Percentiles rank a stretch among this genome's conserved stretches.
These are phyloP conservation scores for Saccharomyces eubayanus DNA, from an alignment of 805 yeast genomes.

Conservation along the genomic window DNA sequence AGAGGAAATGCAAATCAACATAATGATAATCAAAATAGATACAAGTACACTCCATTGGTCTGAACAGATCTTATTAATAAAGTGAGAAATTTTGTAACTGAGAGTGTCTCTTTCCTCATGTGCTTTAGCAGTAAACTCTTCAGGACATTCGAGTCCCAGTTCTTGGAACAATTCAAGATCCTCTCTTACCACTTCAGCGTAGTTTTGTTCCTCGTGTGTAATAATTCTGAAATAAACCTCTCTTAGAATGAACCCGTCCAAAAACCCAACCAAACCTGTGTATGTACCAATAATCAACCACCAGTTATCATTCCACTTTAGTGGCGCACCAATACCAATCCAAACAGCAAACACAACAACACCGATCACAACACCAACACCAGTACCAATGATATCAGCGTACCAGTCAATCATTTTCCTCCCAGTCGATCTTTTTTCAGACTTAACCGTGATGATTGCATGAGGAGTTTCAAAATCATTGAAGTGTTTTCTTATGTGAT, in stretches of 20 bases:
- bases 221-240: slow-evolving; percentile 31
- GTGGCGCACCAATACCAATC: slow-evolving; percentile 32
- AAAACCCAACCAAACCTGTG: slow-evolving; percentile 37
- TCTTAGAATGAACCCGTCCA: slow-evolving; percentile 37
- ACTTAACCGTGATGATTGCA: slow-evolving; percentile 15
- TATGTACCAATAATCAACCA: slow-evolving; percentile 42
- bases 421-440: slow-evolving; percentile 13
- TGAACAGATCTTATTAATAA: slow-evolving; percentile 29
- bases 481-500: slow-evolving; percentile 12
- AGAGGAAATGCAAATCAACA: slow-evolving; percentile 29
- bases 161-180: slow-evolving; percentile 28
- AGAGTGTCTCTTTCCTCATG: slow-evolving; percentile 7
- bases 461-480: slow-evolving; percentile 22
- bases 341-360: slow-evolving; percentile 31
- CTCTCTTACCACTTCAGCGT: slow-evolving; percentile 25
- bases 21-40: slow-evolving; percentile 26
- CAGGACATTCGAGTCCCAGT: slow-evolving; percentile 22
- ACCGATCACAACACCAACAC: slow-evolving; percentile 33
- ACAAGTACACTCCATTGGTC: slow-evolving; percentile 28
- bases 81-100: slow-evolving; percentile 16
- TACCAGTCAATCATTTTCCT: slow-evolving; percentile 31
- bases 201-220: slow-evolving; percentile 21
- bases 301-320: slow-evolving; percentile 36
- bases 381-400: slow-evolving; percentile 38
- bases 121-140: slow-evolving; percentile 10